Base-by-base conservation (phyloP, 140 eudicot species). In the Oenanthe javanica region DNA sequence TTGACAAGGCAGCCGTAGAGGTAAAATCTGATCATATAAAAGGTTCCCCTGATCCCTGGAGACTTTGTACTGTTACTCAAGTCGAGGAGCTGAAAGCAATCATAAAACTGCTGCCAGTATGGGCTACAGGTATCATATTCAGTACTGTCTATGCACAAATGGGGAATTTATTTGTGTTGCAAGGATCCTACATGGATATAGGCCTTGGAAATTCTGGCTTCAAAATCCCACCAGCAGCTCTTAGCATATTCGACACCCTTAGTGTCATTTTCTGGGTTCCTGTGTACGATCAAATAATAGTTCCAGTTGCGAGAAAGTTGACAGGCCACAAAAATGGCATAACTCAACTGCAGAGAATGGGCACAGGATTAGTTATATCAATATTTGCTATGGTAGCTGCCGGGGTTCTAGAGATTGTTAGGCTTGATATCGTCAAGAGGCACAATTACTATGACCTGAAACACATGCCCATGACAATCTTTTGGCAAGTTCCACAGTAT, bases 1-100 rank as follows among this genome's bases (percentile, higher is more conserved):
- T 90, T 43, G 97, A 92, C 88, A 90, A 86, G 83, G 97, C 97
- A n/a, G 97, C 97, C 5, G 92, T 92, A n/a, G 88, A 83, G 84
- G 80, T 86, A 43, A 85, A 84, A 57, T 84, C 90, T 1, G 97
- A 92, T 52, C 84, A 79, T 45, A 46, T 47, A 13, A 90, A 88
- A 66, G 89, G 85, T 57, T 64, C 89, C 11, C 42, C 79, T n/a
- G 78, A 88, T 66, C 87, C 93, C 0, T 92, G 96, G 97, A 75
- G 87, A 57, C 93, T 92, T 52, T 92, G 96, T 89, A 90, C 93
- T 0, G 93, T 92, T 66, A 92, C 95, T 69, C 97, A 92, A 80
- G 95, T 92, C 12, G 97, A 92, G 81, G 97, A 92, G 83, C 77
- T 90, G 12, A 92, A 92, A 81, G 86, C 92, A 72, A 83, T 92